Conservation (phyloP, 2,329 filamentous ascomycete genomes). For the Aspergillus sp. region DNA sequence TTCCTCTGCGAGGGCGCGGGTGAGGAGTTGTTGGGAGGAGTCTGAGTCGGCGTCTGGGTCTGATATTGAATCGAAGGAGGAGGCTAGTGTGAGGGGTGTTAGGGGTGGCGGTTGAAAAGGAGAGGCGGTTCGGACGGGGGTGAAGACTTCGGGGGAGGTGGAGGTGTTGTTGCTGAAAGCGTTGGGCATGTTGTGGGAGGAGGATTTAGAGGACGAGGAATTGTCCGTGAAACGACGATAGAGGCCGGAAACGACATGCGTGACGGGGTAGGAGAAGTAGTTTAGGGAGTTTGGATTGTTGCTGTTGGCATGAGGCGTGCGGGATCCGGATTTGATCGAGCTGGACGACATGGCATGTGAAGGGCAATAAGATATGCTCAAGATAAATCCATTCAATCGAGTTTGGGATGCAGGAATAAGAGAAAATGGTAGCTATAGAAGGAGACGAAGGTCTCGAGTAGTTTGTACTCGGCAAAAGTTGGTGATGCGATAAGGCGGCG, state of each 20-base stretch:
- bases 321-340: constrained; percentile 14
- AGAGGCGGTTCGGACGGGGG: constrained; percentile 56
- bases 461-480: no score
- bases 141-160: constrained; percentile 30
- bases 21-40: constrained; percentile 59
- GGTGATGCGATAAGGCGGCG: no score
- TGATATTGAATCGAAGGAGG: not conserved
- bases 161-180: constrained; percentile 18
- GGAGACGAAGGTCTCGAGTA: no score
- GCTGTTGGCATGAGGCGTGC: constrained; percentile 15
- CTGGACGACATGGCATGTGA: constrained; percentile 9
- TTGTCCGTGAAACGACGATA: constrained; percentile 58
- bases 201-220: constrained; percentile 10
- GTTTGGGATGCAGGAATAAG: not conserved
- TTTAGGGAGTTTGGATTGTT: constrained; percentile 19
- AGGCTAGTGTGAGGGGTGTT: constrained; percentile 37
- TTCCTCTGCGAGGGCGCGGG: constrained; percentile 73
- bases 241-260: constrained; percentile 54
- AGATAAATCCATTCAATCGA: not conserved
- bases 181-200: constrained; percentile 15
- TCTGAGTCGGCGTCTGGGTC: constrained; percentile 51
- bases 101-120: constrained; percentile 85
- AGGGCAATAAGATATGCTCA: no score
- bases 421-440: no score
- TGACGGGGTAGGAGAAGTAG: constrained; percentile 47